Evolutionary conservation across 176 grass and related monocot species (phyloP).

Genomic region (Puccinellia tenuiflora): DNA sequence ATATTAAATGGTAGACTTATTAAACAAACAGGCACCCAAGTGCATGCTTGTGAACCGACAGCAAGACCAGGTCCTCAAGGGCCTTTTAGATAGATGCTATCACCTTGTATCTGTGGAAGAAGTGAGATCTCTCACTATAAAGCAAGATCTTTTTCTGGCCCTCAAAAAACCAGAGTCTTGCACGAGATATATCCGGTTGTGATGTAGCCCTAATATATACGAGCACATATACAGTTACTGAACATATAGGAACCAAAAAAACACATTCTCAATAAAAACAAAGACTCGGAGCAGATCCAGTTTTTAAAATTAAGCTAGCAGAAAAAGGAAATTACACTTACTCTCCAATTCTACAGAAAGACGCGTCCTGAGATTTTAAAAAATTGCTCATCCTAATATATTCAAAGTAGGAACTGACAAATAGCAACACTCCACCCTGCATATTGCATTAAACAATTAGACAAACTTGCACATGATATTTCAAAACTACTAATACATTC

Average conservation of each 20-base stretch:
- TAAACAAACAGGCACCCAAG: not conserved
- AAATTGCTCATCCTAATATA: slow-evolving; percentile 78
- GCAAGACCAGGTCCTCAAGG: not conserved
- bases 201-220: slow-evolving; percentile 57
- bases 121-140: slow-evolving; percentile 97
- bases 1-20: slow-evolving; percentile 13
- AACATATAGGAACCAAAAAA: no score
- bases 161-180: slow-evolving; percentile 91
- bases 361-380: slow-evolving; percentile 73
- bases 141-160: slow-evolving; percentile 88
- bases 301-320: not conserved
- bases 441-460: slow-evolving; percentile 27
- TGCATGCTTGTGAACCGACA: not conserved
- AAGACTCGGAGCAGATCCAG: not conserved
- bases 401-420: slow-evolving; percentile 84
- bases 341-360: slow-evolving; percentile 92
- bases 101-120: slow-evolving; percentile 96
- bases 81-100: not conserved
- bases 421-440: slow-evolving; percentile 81
- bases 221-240: slow-evolving; percentile 27
- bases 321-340: slow-evolving; percentile 42
- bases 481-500: slow-evolving; percentile 11
- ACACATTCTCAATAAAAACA: no score
- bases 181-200: slow-evolving; percentile 82
- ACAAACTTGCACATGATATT: slow-evolving; percentile 11